Conservation (phyloP, 1,284 basidiomycete species). For the Porphyrellus sp. region DNA sequence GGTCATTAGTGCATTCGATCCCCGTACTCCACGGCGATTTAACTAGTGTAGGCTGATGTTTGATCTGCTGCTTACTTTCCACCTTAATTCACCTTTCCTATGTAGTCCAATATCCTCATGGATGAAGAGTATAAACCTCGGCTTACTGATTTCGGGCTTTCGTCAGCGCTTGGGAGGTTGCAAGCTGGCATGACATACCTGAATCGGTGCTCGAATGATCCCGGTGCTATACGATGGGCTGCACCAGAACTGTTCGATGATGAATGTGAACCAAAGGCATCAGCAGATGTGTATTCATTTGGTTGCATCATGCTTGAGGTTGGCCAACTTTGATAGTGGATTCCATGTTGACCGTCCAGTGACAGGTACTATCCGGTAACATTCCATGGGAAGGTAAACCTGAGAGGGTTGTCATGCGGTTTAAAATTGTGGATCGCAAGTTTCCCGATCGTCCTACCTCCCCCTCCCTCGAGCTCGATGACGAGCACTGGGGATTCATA, state of each 20-base stretch:
- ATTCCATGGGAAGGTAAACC: constrained; percentile 10
- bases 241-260: constrained; percentile 5
- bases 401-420: background rate
- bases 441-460: background rate
- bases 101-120: constrained; percentile 11
- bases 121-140: background rate
- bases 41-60: constrained; percentile 2
- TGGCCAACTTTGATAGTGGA: background rate
- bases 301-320: constrained; percentile 15
- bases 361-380: constrained; percentile 15
- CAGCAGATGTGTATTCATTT: constrained; percentile 10
- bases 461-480: background rate
- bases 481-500: constrained; percentile 7
- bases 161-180: background rate
- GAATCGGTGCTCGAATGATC: constrained; percentile 1
- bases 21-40: constrained; percentile 8
- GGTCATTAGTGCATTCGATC: constrained; percentile 9
- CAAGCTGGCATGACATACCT: constrained; percentile 7
- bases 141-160: constrained; percentile 13
- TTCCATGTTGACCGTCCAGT: too few relatives aligned
- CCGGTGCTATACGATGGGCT: constrained; percentile 5
- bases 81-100: too few relatives aligned
- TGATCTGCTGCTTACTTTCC: too few relatives aligned
- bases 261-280: background rate
- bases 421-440: constrained; percentile 1